Conservation (phyloP, 345 rosid species). For the Citrus trifoliata region DNA sequence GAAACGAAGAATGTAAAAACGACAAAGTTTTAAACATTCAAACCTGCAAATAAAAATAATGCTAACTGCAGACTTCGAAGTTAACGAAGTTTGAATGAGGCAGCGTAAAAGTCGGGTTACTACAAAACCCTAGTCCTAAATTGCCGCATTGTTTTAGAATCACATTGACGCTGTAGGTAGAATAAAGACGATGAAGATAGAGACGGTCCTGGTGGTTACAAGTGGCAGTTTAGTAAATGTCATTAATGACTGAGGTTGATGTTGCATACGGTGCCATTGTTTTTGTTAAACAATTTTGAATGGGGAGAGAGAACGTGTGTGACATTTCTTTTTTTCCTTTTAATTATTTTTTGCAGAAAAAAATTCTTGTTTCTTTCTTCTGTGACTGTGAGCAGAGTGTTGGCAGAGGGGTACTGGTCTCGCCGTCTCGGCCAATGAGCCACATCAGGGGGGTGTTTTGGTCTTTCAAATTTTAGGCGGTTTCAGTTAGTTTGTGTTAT, state of each 20-base stretch:
- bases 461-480: constrained; percentile 35
- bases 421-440: constrained; percentile 54
- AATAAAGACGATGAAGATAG: not conserved
- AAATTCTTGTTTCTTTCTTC: constrained; percentile 19
- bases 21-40: constrained; percentile 36
- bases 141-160: not conserved
- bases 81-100: constrained; percentile 31
- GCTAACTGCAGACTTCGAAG: constrained; percentile 33
- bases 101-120: constrained; percentile 50
- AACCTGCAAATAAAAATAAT: constrained; percentile 19
- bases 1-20: constrained; percentile 29
- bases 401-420: constrained; percentile 44
- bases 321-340: not conserved
- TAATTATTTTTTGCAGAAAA: constrained; percentile 17
- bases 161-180: not conserved
- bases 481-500: constrained; percentile 34
- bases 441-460: constrained; percentile 26
- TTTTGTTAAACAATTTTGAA: not conserved
- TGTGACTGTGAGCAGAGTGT: constrained; percentile 36
- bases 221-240: constrained; percentile 57
- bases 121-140: constrained; percentile 30
- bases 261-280: constrained; percentile 19
- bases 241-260: constrained; percentile 37
- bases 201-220: not conserved
- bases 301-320: constrained; percentile 10